These are phyloP conservation scores for Aspergillus conjunctus DNA, from an alignment of 495 filamentous ascomycete species.

Conservation along the genomic window DNA sequence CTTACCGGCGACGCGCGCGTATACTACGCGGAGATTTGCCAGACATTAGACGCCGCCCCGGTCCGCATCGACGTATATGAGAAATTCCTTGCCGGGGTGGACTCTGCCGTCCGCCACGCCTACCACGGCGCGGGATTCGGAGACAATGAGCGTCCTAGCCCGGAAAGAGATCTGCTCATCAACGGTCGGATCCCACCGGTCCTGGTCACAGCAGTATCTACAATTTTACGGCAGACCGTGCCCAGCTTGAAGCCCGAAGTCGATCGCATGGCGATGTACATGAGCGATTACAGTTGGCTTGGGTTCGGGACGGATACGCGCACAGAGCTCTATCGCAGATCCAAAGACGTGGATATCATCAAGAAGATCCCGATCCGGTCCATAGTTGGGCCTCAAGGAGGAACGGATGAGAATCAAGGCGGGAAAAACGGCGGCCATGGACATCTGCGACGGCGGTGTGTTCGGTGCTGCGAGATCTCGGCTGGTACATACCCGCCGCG, in stretches of 20 bases:
- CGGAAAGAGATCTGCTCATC: slow-evolving; percentile 53
- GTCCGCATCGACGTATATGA: slow-evolving; percentile 52
- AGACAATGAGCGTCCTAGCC: slow-evolving; percentile 48
- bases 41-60: slow-evolving; percentile 43
- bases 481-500: slow-evolving; percentile 39
- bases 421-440: slow-evolving; percentile 7
- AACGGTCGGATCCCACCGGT: slow-evolving; percentile 48
- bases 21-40: slow-evolving; percentile 47
- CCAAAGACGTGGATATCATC: slow-evolving; percentile 46
- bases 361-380: slow-evolving; percentile 44
- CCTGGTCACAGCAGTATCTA: slow-evolving; percentile 44
- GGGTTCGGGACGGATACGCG: slow-evolving; percentile 46
- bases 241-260: slow-evolving; percentile 45
- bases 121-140: slow-evolving; percentile 51
- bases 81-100: slow-evolving; percentile 50
- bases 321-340: slow-evolving; percentile 39
- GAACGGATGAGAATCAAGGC: neutral
- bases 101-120: slow-evolving; percentile 47
- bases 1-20: slow-evolving; percentile 41
- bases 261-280: slow-evolving; percentile 50
- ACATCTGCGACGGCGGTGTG: slow-evolving; percentile 35
- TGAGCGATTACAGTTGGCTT: slow-evolving; percentile 54
- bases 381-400: neutral
- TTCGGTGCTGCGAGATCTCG: slow-evolving; percentile 48
- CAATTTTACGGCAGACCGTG: slow-evolving; percentile 46